Evolutionary conservation across 2,329 filamentous ascomycete genomes (phyloP), one percentile per base, ranked within the genome.

Genomic region (Juglanconis sp.): DNA sequence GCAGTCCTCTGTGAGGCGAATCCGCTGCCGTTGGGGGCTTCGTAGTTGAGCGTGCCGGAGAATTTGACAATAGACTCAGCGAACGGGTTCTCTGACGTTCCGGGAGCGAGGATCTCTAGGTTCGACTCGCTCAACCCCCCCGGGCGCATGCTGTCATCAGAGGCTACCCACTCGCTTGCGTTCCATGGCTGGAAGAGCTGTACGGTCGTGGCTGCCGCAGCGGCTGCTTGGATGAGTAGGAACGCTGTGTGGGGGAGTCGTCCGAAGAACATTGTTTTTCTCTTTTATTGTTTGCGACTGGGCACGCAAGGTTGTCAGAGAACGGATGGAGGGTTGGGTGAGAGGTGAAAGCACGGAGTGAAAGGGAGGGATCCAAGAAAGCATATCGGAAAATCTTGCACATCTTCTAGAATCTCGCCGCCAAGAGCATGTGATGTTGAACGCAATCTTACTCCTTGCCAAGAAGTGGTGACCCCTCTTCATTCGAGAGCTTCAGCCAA

Each of bases 1-100:
- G 74, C 77, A 1, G 82, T 87, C 46, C 83, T 77, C 66, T 87
- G 86, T 36, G 79, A 84, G 7, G 85, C 85, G 66, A 88, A 88
- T 1, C 85, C 86, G 1, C 85, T 85, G 30, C 84, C 84, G n/a
- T 85, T 84, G 0, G 88, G 78, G 0, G 84, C 81, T 35, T 75
- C 76, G 62, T 84, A 85, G 71, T 87, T 84, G n/a, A 88, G 77
- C 13, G 71, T 75, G 10, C 86, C 86, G 62, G 79, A 69, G 69
- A 88, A 87, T 5, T 24, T 54, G 8, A 71, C 56, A 30, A 49
- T 49, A 47, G 56, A 5, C 5, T 2, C 24, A n/a, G 31, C 30
- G n/a, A 3, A 44, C 3, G 36, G 30, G 56, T 57, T 57, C 15
- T 46, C 44, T 44, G 53, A 15, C 32, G 55, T 5, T 11, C 72